Percentiles rank a stretch among this genome's conserved stretches.
These are phyloP conservation scores for Penicillium sp. DNA, from an alignment of 2,329 filamentous ascomycete genomes.

Conservation along the genomic window DNA sequence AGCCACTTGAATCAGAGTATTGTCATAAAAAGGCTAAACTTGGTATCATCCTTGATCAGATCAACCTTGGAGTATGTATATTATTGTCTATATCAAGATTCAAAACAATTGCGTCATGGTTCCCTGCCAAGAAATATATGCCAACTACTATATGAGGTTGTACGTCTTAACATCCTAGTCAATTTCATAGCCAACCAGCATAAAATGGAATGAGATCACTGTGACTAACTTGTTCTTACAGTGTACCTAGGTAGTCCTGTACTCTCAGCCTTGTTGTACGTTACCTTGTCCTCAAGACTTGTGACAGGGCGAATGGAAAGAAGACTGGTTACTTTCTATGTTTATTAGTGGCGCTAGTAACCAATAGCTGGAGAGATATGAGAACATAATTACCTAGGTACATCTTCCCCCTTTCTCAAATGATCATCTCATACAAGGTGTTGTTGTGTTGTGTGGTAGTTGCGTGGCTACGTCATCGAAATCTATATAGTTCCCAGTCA, in stretches of 20 bases:
- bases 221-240: neutral
- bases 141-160: neutral
- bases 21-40: neutral
- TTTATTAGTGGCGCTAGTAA: neutral
- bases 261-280: neutral
- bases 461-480: neutral
- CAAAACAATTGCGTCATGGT: slow-evolving; percentile 1
- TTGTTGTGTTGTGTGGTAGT: neutral
- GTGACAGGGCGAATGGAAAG: neutral
- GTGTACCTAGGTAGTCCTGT: neutral
- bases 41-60: neutral
- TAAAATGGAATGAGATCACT: neutral
- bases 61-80: no score
- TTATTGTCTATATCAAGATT: neutral
- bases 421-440: neutral
- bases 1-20: neutral
- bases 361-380: neutral
- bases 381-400: neutral
- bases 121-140: neutral
- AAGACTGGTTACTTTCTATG: neutral
- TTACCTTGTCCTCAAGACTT: neutral
- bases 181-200: neutral
- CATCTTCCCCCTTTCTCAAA: neutral
- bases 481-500: neutral
- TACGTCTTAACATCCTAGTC: neutral